phyloP scores from a whole-genome alignment of 306 rosid genomes.

The Prinsepia uniflora region DNA sequence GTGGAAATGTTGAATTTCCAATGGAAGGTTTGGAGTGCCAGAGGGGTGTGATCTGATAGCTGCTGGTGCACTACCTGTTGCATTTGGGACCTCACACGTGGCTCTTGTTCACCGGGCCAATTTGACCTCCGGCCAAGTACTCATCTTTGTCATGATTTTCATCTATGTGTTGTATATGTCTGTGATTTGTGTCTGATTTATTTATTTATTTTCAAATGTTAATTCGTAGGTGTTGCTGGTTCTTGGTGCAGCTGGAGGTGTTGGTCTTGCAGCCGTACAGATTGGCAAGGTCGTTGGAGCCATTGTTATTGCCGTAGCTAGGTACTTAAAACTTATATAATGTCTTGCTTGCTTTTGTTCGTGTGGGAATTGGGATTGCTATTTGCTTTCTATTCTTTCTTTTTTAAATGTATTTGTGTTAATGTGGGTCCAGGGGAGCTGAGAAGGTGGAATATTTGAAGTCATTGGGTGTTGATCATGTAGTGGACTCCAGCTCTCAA shows the following conservation, averaged over 20 bases:
- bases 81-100: conserved; percentile 88
- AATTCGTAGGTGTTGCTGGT: conserved; percentile 68
- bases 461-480: conserved; percentile 78
- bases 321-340: conserved; percentile 40
- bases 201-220: background rate
- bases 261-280: conserved; percentile 90
- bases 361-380: background rate
- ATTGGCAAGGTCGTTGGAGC: conserved; percentile 87
- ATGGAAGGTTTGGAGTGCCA: conserved; percentile 66
- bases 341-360: background rate
- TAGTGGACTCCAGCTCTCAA: conserved; percentile 64
- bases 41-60: conserved; percentile 82
- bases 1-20: background rate
- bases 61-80: conserved; percentile 87
- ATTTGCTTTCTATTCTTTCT: background rate
- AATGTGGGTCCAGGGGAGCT: conserved; percentile 53
- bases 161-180: background rate
- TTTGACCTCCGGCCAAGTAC: conserved; percentile 68
- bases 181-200: background rate
- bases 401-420: conserved; percentile 12
- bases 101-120: conserved; percentile 82
- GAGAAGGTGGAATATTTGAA: conserved; percentile 75
- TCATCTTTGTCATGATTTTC: background rate
- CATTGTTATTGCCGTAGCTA: conserved; percentile 84
- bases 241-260: conserved; percentile 97